Percentiles rank a stretch among this genome's conserved stretches.
Conservation (phyloP, 768 basidiomycete species). For the Trametes coccinea region DNA sequence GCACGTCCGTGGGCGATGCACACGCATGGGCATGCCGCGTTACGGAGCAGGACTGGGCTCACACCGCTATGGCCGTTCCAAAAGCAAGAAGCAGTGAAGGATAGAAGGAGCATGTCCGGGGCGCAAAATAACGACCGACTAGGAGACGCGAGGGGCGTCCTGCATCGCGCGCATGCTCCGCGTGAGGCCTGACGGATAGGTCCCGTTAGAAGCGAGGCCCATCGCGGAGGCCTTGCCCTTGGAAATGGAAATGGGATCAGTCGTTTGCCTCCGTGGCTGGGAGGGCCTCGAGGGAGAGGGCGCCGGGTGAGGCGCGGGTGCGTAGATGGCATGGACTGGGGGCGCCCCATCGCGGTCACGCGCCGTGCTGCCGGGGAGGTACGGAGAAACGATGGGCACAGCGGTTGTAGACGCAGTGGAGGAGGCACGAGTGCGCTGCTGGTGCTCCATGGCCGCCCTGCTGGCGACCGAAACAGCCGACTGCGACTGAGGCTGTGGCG, state of each 20-base stretch:
- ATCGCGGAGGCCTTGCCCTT: conserved; percentile 15
- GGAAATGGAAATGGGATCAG: conserved; percentile 1
- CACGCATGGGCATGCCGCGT: conserved; percentile 5
- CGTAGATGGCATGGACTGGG: conserved; percentile 12
- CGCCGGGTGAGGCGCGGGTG: conserved; percentile 5
- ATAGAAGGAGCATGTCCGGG: no score
- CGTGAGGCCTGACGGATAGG: conserved; percentile 24
- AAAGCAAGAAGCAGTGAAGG: background rate
- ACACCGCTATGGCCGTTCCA: background rate
- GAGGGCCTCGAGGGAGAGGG: conserved; percentile 16
- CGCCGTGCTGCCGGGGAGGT: conserved; percentile 10
- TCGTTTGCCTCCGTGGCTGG: conserved; percentile 11
- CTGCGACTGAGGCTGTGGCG: no score
- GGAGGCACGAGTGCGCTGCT: conserved; percentile 24
- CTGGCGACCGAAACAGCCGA: conserved; percentile 18
- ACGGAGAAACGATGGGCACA: background rate
- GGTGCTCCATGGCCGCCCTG: conserved; percentile 19
- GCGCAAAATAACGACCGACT: background rate
- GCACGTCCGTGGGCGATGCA: conserved; percentile 7
- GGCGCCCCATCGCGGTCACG: conserved; percentile 20
- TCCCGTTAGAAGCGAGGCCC: conserved; percentile 5
- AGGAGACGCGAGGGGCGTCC: conserved; percentile 23
- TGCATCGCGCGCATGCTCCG: conserved; percentile 26
- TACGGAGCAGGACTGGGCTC: background rate
- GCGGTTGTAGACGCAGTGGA: conserved; percentile 15